Percentiles rank a stretch among this genome's conserved stretches.
These are phyloP conservation scores for Geotrichum histeridarum DNA, from an alignment of 1,139 yeast genomes.

Conservation along the genomic window DNA sequence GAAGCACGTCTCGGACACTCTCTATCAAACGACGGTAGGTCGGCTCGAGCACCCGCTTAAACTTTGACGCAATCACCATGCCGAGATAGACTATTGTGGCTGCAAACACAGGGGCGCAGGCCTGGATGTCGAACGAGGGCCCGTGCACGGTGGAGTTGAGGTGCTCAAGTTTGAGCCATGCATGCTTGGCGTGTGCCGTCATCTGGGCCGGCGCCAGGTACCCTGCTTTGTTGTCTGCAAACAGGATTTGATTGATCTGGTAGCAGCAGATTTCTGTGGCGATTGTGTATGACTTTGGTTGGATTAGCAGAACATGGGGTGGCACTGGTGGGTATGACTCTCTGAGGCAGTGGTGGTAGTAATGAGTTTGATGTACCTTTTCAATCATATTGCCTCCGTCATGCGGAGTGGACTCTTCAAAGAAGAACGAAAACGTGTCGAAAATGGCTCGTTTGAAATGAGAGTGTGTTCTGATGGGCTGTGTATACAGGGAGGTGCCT, in stretches of 20 bases:
- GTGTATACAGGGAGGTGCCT: too few species aligned
- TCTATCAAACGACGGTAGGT: conserved; percentile 10
- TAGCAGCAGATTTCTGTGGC: background rate
- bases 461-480: too few species aligned
- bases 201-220: background rate
- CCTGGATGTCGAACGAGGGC: conserved; percentile 40
- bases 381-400: conserved; percentile 4
- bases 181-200: conserved; percentile 10
- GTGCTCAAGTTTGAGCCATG: conserved; percentile 25
- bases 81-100: conserved; percentile 40
- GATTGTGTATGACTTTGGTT: background rate
- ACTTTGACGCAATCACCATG: conserved; percentile 30
- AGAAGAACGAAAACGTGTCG: conserved; percentile 9
- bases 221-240: background rate
- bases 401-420: background rate
- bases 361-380: conserved; percentile 5
- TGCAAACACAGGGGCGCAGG: conserved; percentile 34
- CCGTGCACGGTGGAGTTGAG: conserved; percentile 37
- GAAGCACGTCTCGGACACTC: conserved; percentile 18
- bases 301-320: background rate
- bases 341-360: background rate
- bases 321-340: background rate
- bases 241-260: background rate
- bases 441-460: background rate
- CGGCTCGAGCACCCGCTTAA: background rate